A percentile compares a stretch with the other conserved stretches of the same genome.
phyloP scores from a whole-genome alignment of 1,284 basidiomycete species.

The Naganishia cerealis region DNA sequence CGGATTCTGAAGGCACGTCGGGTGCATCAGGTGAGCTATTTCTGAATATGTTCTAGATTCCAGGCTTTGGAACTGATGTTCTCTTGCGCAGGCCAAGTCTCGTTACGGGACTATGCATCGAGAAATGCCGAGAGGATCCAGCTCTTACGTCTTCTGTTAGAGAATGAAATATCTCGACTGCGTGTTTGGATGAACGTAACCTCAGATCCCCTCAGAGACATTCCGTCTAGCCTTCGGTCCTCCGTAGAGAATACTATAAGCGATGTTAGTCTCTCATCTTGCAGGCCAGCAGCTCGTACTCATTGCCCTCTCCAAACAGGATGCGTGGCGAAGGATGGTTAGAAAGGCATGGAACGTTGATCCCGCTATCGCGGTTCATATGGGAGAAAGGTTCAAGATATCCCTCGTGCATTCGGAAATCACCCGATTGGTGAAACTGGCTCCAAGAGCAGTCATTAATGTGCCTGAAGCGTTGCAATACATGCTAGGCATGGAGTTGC shows the following conservation, averaged over 20 bases:
- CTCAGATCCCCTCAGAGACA: constrained; percentile 65
- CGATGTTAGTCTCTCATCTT: constrained; percentile 57
- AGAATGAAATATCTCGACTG: constrained; percentile 84
- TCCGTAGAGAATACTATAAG: constrained; percentile 63
- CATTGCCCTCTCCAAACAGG: constrained; percentile 55
- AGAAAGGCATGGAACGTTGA: constrained; percentile 79
- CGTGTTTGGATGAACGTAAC: constrained; percentile 88
- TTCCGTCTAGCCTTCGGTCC: constrained; percentile 4
- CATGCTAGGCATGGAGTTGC: constrained; percentile 72
- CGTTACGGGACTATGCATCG: constrained; percentile 60
- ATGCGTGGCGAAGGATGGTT: constrained; percentile 67
- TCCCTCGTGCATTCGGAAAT: constrained; percentile 68
- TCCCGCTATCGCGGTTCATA: constrained; percentile 76
- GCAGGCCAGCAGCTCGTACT: constrained; percentile 32
- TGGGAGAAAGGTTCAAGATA: constrained; percentile 82
- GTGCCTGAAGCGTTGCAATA: constrained; percentile 76
- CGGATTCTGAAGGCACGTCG: constrained; percentile 45
- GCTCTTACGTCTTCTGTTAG: constrained; percentile 76
- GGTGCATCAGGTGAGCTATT: constrained; percentile 40
- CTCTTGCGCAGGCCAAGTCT: constrained; percentile 40
- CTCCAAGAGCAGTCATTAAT: constrained; percentile 70
- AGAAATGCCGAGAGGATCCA: constrained; percentile 67
- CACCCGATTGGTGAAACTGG: constrained; percentile 69
- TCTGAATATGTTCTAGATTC: not conserved
- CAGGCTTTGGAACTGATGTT: not conserved